Evolutionary conservation across 148 eudicot species (phyloP).

Genomic region (Nepenthes gracilis): DNA sequence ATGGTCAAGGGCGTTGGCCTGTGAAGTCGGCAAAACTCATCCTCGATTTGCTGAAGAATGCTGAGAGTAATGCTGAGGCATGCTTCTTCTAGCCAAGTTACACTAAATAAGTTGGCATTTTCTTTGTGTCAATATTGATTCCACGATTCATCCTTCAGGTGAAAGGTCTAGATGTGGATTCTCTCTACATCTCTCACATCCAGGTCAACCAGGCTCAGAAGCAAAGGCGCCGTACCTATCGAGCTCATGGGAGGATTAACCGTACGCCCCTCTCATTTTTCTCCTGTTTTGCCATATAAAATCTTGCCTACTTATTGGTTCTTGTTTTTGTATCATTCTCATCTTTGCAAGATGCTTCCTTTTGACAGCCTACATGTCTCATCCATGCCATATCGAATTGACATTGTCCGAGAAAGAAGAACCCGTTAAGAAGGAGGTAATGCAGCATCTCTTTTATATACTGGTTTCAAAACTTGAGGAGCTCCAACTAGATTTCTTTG

Average conservation of each 20-base stretch:
- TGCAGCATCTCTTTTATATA: slow-evolving; percentile 23
- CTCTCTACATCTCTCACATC: slow-evolving; percentile 77
- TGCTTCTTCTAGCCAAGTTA: neutral
- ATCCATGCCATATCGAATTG: slow-evolving; percentile 90
- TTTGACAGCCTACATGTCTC: slow-evolving; percentile 79
- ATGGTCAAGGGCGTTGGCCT: slow-evolving; percentile 93
- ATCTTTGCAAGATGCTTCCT: neutral
- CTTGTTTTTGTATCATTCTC: neutral
- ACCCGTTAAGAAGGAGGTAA: slow-evolving; percentile 75
- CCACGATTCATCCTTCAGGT: slow-evolving; percentile 21
- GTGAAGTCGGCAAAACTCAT: slow-evolving; percentile 69
- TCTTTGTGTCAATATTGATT: neutral
- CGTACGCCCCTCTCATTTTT: slow-evolving; percentile 29
- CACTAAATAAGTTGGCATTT: neutral
- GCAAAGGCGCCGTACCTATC: slow-evolving; percentile 84
- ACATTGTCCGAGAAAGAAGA: slow-evolving; percentile 84
- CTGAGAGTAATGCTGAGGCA: slow-evolving; percentile 89
- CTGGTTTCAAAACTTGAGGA: no score
- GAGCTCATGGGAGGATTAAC: slow-evolving; percentile 89
- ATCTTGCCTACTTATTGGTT: neutral
- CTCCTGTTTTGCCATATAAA: neutral
- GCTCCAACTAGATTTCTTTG: no score
- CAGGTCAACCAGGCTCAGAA: slow-evolving; percentile 92
- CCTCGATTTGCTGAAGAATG: slow-evolving; percentile 81
- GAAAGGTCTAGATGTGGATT: slow-evolving; percentile 80